Conservation (phyloP, 2,329 filamentous ascomycete species). For the Proliferodiscus dingleyae region DNA sequence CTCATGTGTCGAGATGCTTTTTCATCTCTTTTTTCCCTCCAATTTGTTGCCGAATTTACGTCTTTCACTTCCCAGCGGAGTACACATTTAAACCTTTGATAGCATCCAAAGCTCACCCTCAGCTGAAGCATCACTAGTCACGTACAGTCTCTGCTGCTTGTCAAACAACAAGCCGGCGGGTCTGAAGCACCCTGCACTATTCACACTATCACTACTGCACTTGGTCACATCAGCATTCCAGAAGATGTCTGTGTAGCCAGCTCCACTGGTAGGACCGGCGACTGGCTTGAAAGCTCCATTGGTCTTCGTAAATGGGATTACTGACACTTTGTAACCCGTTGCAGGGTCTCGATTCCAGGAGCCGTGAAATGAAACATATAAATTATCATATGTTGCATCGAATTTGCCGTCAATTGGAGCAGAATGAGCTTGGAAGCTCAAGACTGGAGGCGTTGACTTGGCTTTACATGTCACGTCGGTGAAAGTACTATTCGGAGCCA, state of each 20-base stretch:
- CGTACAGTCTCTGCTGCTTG: constrained; percentile 10
- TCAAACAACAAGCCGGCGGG: constrained; percentile 11
- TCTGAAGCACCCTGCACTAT: constrained; percentile 9
- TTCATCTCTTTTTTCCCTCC: neutral
- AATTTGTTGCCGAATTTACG: neutral
- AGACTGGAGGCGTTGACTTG: constrained; percentile 8
- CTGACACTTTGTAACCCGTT: constrained; percentile 15
- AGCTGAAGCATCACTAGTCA: constrained; percentile 13
- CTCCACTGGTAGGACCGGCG: constrained; percentile 2
- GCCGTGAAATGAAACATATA: constrained; percentile 19
- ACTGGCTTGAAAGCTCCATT: constrained; percentile 13
- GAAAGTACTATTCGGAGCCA: constrained; percentile 16
- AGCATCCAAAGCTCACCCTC: constrained; percentile 15
- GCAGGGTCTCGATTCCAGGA: constrained; percentile 15
- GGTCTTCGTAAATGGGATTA: constrained; percentile 14
- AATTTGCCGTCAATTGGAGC: constrained; percentile 19
- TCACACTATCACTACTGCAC: constrained; percentile 3
- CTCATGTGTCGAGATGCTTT: neutral
- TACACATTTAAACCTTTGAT: constrained; percentile 4
- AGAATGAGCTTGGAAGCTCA: constrained; percentile 19
- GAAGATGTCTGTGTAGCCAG: constrained; percentile 16
- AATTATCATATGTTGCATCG: constrained; percentile 9
- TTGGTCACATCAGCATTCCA: constrained; percentile 11
- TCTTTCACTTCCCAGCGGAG: neutral
- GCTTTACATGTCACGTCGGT: constrained; percentile 14